A percentile compares a stretch with the other conserved stretches of the same genome.
Evolutionary conservation across 2,329 filamentous ascomycete species (phyloP).

Genomic region (Gremmenia infestans): DNA sequence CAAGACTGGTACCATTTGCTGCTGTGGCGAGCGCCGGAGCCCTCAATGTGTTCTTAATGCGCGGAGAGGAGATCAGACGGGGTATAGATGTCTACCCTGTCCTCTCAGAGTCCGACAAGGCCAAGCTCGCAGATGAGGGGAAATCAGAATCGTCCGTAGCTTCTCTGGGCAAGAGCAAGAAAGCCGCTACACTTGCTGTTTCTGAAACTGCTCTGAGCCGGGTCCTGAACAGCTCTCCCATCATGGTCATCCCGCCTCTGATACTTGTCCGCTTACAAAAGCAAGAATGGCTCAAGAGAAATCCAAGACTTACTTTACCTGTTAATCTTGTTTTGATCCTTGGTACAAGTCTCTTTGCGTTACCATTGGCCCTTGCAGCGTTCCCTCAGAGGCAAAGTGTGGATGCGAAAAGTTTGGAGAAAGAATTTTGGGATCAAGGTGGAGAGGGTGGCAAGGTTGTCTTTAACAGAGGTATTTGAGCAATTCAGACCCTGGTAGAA

Average conservation of each 20-base stretch:
- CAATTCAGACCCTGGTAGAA: no score
- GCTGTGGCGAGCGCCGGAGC: constrained; percentile 88
- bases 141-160: constrained; percentile 59
- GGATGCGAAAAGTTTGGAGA: constrained; percentile 68
- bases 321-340: constrained; percentile 86
- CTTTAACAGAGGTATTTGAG: constrained; percentile 87
- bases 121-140: constrained; percentile 50
- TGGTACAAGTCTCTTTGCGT: constrained; percentile 77
- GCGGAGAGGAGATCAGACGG: constrained; percentile 85
- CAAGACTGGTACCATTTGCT: constrained; percentile 90
- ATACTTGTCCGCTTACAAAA: constrained; percentile 80
- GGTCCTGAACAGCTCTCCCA: constrained; percentile 89
- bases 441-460: constrained; percentile 81
- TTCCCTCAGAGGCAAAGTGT: constrained; percentile 91
- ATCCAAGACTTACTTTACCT: constrained; percentile 72
- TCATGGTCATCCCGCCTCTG: constrained; percentile 93
- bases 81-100: constrained; percentile 92
- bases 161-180: constrained; percentile 79
- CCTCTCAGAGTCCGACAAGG: constrained; percentile 64
- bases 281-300: constrained; percentile 72
- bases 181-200: constrained; percentile 83
- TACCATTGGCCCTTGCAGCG: constrained; percentile 83
- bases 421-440: constrained; percentile 78
- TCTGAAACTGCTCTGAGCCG: constrained; percentile 88
- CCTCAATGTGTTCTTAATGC: constrained; percentile 96